phyloP scores from a whole-genome alignment of 2,329 filamentous ascomycete genomes.

The Parastagonospora avenae region DNA sequence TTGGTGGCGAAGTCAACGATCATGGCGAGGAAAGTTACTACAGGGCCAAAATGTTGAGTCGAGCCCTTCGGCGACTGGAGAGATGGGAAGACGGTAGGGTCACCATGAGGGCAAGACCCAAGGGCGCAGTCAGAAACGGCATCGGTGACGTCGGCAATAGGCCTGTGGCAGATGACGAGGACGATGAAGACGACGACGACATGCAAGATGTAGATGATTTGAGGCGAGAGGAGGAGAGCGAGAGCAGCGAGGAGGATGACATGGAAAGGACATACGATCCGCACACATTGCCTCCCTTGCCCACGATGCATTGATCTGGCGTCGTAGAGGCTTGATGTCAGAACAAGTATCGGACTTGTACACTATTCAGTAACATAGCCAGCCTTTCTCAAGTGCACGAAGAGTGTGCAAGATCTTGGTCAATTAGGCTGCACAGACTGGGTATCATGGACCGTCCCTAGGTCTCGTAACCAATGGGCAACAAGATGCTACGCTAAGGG shows the following conservation, averaged over 20 bases:
- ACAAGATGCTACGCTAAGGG: neutral
- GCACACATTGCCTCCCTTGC: slow-evolving; percentile 27
- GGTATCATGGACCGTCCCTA: neutral
- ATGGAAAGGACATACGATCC: slow-evolving; percentile 19
- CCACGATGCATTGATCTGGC: slow-evolving; percentile 14
- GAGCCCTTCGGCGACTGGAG: slow-evolving; percentile 67
- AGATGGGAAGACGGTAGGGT: slow-evolving; percentile 65
- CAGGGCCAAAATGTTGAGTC: slow-evolving; percentile 69
- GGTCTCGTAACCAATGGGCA: no score
- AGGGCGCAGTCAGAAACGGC: slow-evolving; percentile 11
- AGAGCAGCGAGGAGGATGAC: slow-evolving; percentile 11
- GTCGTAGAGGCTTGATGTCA: no score
- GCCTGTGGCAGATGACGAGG: neutral
- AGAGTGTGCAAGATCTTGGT: no score
- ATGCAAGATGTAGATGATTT: slow-evolving; percentile 38
- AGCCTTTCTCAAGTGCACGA: neutral
- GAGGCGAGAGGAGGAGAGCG: slow-evolving; percentile 4
- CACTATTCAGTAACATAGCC: no score
- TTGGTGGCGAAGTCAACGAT: slow-evolving; percentile 67
- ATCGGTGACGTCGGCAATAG: neutral
- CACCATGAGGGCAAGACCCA: slow-evolving; percentile 32
- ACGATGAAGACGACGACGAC: slow-evolving; percentile 19
- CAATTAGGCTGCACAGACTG: neutral
- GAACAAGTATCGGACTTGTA: no score
- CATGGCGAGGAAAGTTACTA: slow-evolving; percentile 75